Percentiles rank a stretch among this genome's conserved stretches.
Conservation (phyloP, 2,329 filamentous ascomycete species). For the Sarocladiaceae sp. region DNA sequence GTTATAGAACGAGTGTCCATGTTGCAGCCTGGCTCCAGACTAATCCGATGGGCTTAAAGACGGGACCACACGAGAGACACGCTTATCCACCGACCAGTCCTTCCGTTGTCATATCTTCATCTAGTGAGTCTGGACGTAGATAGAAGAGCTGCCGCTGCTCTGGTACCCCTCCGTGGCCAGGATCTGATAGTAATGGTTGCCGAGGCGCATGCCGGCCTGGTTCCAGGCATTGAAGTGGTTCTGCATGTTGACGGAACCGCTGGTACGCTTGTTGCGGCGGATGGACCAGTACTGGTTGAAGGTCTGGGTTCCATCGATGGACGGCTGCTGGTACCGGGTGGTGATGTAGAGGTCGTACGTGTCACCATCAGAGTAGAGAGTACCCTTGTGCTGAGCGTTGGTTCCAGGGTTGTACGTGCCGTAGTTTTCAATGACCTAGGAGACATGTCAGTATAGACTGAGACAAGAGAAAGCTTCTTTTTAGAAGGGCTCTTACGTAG, state of each 20-base stretch:
- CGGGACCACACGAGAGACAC: too few species aligned
- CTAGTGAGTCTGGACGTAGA: slow-evolving; percentile 24
- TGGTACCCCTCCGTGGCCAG: slow-evolving; percentile 47
- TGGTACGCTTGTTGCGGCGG: slow-evolving; percentile 37
- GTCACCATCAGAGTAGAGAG: slow-evolving; percentile 25
- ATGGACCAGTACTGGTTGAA: slow-evolving; percentile 49
- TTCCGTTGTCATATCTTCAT: too few species aligned
- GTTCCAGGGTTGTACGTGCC: slow-evolving; percentile 35
- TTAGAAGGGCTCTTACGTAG: slow-evolving; percentile 16
- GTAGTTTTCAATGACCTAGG: slow-evolving; percentile 35
- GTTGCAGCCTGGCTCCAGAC: too few species aligned
- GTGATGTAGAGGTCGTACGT: slow-evolving; percentile 30
- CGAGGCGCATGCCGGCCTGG: slow-evolving; percentile 36
- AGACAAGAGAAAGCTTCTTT: neutral
- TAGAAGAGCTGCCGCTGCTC: slow-evolving; percentile 38
- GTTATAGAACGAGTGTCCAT: too few species aligned
- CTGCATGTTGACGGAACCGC: slow-evolving; percentile 42
- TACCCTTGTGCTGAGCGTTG: slow-evolving; percentile 25
- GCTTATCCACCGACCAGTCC: too few species aligned
- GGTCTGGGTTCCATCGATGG: slow-evolving; percentile 39
- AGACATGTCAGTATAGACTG: neutral
- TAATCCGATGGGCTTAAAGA: too few species aligned
- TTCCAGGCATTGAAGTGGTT: slow-evolving; percentile 51
- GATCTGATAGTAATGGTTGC: slow-evolving; percentile 47
- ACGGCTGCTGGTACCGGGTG: slow-evolving; percentile 33